Percentiles rank a stretch among this genome's conserved stretches.
Evolutionary conservation across 1,139 yeast genomes (phyloP).

Genomic region (Protomyces pachydermus): DNA sequence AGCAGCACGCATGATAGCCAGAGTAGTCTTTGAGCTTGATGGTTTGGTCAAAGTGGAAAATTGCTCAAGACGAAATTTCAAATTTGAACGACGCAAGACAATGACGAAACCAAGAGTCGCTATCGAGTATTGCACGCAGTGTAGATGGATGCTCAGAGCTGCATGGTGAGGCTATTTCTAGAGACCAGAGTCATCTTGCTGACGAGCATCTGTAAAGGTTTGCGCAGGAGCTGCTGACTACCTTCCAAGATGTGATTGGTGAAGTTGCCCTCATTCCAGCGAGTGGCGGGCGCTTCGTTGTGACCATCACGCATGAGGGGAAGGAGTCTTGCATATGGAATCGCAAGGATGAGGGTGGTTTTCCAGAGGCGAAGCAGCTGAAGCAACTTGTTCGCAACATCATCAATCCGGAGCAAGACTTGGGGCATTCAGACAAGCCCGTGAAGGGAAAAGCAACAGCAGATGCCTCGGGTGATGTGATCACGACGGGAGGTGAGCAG

Average conservation of each 20-base stretch:
- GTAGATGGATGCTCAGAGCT: conserved; percentile 64
- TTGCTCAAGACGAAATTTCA: too few species aligned
- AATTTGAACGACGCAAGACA: not conserved
- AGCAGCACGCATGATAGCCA: not conserved
- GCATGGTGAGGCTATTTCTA: conserved; percentile 49
- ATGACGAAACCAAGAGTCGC: conserved; percentile 15
- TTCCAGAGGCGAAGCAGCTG: conserved; percentile 55
- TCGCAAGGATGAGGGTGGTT: conserved; percentile 51
- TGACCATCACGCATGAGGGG: conserved; percentile 39
- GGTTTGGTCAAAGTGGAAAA: too few species aligned
- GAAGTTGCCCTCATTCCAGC: conserved; percentile 54
- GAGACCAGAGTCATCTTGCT: too few species aligned
- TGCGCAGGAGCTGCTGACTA: conserved; percentile 55
- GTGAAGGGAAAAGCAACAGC: not conserved
- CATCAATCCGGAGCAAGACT: conserved; percentile 45
- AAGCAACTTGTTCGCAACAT: conserved; percentile 52
- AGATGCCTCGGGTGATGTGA: not conserved
- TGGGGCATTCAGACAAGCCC: conserved; percentile 47
- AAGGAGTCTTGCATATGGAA: conserved; percentile 49
- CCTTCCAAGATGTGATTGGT: conserved; percentile 51
- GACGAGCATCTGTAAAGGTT: not conserved
- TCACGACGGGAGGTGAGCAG: not conserved
- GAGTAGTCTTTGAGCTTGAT: too few species aligned
- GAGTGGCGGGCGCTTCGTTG: conserved; percentile 51
- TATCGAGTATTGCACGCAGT: conserved; percentile 35